phyloP scores from a whole-genome alignment of 305 asterid genomes.

The Euphrasia arctica region DNA sequence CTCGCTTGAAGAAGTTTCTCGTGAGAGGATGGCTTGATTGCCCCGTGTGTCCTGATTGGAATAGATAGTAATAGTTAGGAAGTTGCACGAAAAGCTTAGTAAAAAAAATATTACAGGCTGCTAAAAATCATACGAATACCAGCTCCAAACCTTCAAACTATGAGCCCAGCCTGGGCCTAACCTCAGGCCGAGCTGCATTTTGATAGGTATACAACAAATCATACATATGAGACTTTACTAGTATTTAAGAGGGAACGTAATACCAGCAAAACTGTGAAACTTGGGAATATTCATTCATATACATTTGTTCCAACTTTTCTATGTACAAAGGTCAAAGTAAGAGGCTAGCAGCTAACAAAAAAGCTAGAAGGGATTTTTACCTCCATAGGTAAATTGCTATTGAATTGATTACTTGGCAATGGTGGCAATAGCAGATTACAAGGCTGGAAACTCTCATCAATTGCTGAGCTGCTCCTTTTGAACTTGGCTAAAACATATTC shows the following conservation, averaged over 20 bases:
- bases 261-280: background rate
- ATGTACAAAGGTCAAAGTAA: constrained; percentile 4
- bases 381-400: constrained; percentile 44
- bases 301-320: background rate
- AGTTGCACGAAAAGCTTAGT: background rate
- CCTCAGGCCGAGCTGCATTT: background rate
- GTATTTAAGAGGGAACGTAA: background rate
- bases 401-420: constrained; percentile 26
- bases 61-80: background rate
- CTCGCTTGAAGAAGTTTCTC: constrained; percentile 20
- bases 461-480: constrained; percentile 23
- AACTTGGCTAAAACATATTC: constrained; percentile 24
- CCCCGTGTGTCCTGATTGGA: constrained; percentile 11
- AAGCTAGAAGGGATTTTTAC: constrained; percentile 34
- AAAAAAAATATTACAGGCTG: background rate
- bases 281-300: background rate
- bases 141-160: background rate
- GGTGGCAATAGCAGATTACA: constrained; percentile 18
- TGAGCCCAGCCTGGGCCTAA: background rate
- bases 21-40: constrained; percentile 14
- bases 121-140: no score
- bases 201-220: no score
- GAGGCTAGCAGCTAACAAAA: constrained; percentile 6
- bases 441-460: constrained; percentile 23
- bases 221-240: no score